Conservation (phyloP, 2,329 filamentous ascomycete genomes). For the Pseudovirgaria hyperparasitica region DNA sequence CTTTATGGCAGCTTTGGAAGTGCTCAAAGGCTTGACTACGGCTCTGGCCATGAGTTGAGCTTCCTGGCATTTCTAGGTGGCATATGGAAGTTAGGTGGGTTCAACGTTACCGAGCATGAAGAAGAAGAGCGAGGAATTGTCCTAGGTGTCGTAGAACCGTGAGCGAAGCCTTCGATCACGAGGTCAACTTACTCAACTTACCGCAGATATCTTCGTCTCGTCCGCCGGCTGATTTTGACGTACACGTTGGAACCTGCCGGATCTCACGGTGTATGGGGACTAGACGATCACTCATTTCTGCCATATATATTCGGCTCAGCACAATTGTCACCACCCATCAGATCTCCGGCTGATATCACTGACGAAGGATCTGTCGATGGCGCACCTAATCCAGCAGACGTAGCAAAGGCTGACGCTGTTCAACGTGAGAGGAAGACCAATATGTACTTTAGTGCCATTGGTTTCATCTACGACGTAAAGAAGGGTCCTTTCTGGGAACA, state of each 20-base stretch:
- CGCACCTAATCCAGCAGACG: slow-evolving; percentile 57
- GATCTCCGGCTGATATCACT: slow-evolving; percentile 43
- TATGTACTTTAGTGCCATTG: slow-evolving; percentile 89
- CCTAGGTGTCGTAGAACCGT: slow-evolving; percentile 71
- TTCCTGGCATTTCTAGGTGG: slow-evolving; percentile 85
- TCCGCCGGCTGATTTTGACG: slow-evolving; percentile 71
- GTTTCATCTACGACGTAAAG: slow-evolving; percentile 97
- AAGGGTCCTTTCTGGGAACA: slow-evolving; percentile 90
- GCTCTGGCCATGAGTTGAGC: slow-evolving; percentile 89
- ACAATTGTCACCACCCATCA: slow-evolving; percentile 68
- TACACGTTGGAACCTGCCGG: slow-evolving; percentile 93
- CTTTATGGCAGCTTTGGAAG: slow-evolving; percentile 81
- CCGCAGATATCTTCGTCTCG: slow-evolving; percentile 60
- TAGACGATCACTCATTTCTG: slow-evolving; percentile 93
- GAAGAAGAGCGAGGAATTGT: slow-evolving; percentile 68
- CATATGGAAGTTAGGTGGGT: slow-evolving; percentile 81
- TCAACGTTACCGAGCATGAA: slow-evolving; percentile 43
- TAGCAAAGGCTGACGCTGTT: slow-evolving; percentile 35
- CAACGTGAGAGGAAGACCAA: slow-evolving; percentile 29
- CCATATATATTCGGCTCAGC: slow-evolving; percentile 94
- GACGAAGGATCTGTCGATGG: slow-evolving; percentile 61
- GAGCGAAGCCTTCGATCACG: slow-evolving; percentile 33
- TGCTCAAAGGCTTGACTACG: slow-evolving; percentile 80
- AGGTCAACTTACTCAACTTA: slow-evolving; percentile 4
- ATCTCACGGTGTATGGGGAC: slow-evolving; percentile 92